Evolutionary conservation across 148 eudicot species (phyloP).

Genomic region (Vaccinium myrtillus): DNA sequence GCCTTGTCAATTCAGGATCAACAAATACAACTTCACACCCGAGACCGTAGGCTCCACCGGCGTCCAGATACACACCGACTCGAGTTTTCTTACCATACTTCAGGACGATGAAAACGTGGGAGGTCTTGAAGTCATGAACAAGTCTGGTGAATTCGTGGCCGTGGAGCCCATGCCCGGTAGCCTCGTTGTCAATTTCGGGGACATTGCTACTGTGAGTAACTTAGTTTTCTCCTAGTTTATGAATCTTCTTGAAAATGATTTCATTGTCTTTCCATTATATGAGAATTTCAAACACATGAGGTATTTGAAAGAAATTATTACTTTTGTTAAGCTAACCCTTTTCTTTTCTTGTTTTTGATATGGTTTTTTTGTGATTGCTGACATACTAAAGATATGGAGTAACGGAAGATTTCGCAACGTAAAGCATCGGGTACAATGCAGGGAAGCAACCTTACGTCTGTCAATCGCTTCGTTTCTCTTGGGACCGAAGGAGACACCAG

Average conservation of each 20-base stretch:
- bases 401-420: slow-evolving; percentile 62
- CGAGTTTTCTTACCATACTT: slow-evolving; percentile 68
- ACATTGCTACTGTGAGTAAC: slow-evolving; percentile 52
- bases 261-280: no score
- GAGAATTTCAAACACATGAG: no score
- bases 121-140: slow-evolving; percentile 73
- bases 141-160: slow-evolving; percentile 42
- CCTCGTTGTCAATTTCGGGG: slow-evolving; percentile 69
- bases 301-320: no score
- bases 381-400: slow-evolving; percentile 51
- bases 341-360: background rate
- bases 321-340: no score
- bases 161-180: slow-evolving; percentile 64
- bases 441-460: slow-evolving; percentile 41
- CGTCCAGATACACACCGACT: slow-evolving; percentile 71
- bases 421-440: slow-evolving; percentile 60
- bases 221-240: no score
- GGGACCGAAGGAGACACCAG: slow-evolving; percentile 43
- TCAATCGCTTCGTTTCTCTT: slow-evolving; percentile 65
- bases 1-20: slow-evolving; percentile 70
- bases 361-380: background rate
- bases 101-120: slow-evolving; percentile 75
- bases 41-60: slow-evolving; percentile 56
- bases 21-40: slow-evolving; percentile 59
- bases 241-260: no score